These are phyloP conservation scores for Gossypium schwendimanii DNA, from an alignment of 441 rosid species.

Conservation along the genomic window DNA sequence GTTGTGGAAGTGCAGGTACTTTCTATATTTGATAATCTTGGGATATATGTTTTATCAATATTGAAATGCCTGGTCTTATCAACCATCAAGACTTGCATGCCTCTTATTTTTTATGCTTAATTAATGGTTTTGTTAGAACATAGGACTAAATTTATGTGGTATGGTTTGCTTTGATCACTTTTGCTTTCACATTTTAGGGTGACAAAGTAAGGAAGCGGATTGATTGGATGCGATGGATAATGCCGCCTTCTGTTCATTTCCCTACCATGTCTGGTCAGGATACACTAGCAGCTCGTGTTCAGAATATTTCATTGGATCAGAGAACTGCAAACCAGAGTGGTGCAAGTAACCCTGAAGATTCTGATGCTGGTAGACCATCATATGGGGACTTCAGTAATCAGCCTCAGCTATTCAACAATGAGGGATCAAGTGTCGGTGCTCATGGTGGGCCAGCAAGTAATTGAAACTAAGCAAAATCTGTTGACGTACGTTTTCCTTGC, in stretches of 20 bases:
- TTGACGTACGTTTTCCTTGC: slow-evolving; percentile 5
- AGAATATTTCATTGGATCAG: slow-evolving; percentile 40
- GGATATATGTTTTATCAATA: neutral
- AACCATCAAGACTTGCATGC: neutral
- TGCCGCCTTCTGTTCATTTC: slow-evolving; percentile 33
- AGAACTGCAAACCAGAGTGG: slow-evolving; percentile 20
- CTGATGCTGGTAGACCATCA: slow-evolving; percentile 26
- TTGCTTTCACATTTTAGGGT: slow-evolving; percentile 34
- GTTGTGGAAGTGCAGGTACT: slow-evolving; percentile 74
- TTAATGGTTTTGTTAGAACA: neutral
- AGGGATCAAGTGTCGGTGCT: slow-evolving; percentile 12
- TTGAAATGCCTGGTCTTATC: neutral
- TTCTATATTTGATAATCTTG: neutral
- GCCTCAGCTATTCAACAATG: slow-evolving; percentile 20
- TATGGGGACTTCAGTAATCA: slow-evolving; percentile 30
- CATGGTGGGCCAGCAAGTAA: slow-evolving; percentile 16
- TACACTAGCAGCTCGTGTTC: slow-evolving; percentile 28
- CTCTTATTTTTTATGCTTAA: neutral
- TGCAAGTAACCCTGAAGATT: slow-evolving; percentile 23
- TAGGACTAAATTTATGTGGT: neutral
- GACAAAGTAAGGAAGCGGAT: slow-evolving; percentile 57
- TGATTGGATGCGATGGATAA: slow-evolving; percentile 59
- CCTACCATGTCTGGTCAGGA: slow-evolving; percentile 25
- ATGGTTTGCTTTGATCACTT: neutral
- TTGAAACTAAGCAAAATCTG: slow-evolving; percentile 20